Conservation (phyloP, 176 grass and related monocot species). For the Cenchrus americanus region DNA sequence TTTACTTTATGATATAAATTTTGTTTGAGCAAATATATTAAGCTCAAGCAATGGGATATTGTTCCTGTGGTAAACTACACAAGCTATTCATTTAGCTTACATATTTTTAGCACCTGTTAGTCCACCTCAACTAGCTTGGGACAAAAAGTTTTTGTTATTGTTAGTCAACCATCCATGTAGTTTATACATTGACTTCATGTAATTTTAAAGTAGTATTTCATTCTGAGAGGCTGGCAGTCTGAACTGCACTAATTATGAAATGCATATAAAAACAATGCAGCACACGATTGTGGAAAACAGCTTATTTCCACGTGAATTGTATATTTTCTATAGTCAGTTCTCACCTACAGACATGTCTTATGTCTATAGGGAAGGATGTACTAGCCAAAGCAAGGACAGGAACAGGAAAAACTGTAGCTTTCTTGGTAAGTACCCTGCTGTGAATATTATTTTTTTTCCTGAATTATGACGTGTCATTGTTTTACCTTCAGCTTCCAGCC, state of each 20-base stretch:
- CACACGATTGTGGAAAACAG: background rate
- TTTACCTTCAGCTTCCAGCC: conserved; percentile 75
- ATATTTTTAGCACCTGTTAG: background rate
- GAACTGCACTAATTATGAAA: background rate
- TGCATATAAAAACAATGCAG: background rate
- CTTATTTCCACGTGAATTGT: conserved; percentile 14
- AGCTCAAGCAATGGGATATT: background rate
- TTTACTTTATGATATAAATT: conserved; percentile 8
- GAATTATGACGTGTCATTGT: conserved; percentile 21
- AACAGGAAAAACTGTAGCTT: conserved; percentile 97
- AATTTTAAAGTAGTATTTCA: conserved; percentile 24
- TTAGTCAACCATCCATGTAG: background rate
- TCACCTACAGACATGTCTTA: conserved; percentile 20
- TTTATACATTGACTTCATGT: background rate
- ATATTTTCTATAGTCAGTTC: conserved; percentile 2
- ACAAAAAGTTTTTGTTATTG: background rate
- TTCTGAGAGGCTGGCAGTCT: background rate
- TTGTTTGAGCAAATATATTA: conserved; percentile 34
- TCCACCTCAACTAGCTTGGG: too few species aligned
- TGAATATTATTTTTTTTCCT: conserved; percentile 2
- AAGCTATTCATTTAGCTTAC: background rate
- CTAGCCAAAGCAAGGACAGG: conserved; percentile 98
- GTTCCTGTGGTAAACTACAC: background rate
- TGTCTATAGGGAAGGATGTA: conserved; percentile 86
- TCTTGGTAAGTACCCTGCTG: conserved; percentile 70